Conservation (phyloP, 1,284 basidiomycete genomes). For the Inonotus hispidus region DNA sequence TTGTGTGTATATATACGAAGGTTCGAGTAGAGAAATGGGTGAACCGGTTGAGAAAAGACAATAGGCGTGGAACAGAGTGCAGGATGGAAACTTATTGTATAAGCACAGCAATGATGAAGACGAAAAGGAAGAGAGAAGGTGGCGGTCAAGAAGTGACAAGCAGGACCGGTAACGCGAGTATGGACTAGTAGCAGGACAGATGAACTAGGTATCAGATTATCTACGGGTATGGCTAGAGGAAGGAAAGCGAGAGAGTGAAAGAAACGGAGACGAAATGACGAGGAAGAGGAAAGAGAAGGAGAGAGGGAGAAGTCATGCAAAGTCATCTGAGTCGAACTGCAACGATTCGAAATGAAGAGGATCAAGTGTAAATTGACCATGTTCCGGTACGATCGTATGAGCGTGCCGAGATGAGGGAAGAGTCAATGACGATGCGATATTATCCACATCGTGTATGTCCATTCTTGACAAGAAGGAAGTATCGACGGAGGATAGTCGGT, state of each 20-base stretch:
- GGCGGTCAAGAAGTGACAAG: not conserved
- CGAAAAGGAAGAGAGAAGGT: not conserved
- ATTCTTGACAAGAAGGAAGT: not conserved
- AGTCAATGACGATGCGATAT: conserved; percentile 15
- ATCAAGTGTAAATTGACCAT: conserved; percentile 3
- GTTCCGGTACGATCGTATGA: not conserved
- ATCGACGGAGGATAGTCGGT: not conserved
- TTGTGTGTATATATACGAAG: not conserved
- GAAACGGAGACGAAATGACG: not conserved
- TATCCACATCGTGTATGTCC: conserved; percentile 1
- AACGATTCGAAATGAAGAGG: conserved; percentile 18
- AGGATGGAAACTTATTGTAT: too few species aligned
- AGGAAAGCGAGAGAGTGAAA: not conserved
- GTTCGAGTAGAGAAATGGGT: not conserved
- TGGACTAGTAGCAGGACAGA: not conserved
- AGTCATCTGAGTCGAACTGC: conserved; percentile 16
- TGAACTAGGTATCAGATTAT: conserved; percentile 5
- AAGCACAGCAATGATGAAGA: not conserved
- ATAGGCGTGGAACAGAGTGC: too few species aligned
- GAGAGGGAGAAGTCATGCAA: conserved; percentile 6
- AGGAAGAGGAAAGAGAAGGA: not conserved
- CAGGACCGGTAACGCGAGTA: not conserved
- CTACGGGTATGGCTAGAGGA: conserved; percentile 3
- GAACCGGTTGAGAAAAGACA: not conserved
- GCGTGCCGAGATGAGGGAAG: not conserved